Percentiles rank a stretch among this genome's conserved stretches.
Conservation (phyloP, 2,329 filamentous ascomycete species). For the Hortaea werneckii region DNA sequence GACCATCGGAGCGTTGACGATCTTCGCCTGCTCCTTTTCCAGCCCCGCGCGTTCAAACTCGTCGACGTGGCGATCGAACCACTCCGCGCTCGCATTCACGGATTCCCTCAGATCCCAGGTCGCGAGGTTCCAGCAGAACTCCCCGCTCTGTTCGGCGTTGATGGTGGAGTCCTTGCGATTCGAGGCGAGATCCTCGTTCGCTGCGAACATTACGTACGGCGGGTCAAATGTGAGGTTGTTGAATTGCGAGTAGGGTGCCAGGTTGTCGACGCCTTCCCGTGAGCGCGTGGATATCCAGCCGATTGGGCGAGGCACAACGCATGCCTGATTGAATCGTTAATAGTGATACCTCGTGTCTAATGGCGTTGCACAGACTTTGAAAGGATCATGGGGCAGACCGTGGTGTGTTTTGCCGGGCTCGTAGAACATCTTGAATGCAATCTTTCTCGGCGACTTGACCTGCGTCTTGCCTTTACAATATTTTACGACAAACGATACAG, state of each 20-base stretch:
- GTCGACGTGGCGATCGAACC: constrained; percentile 40
- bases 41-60: constrained; percentile 45
- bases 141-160: constrained; percentile 47
- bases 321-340: constrained; percentile 30
- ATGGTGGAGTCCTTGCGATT: constrained; percentile 47
- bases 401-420: constrained; percentile 44
- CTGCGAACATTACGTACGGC: constrained; percentile 52
- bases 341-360: not conserved
- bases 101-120: constrained; percentile 46
- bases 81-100: constrained; percentile 47
- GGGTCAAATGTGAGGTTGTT: constrained; percentile 55
- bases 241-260: constrained; percentile 53
- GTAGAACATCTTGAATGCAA: constrained; percentile 36
- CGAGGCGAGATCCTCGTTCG: constrained; percentile 42
- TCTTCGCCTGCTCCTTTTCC: constrained; percentile 35
- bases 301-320: constrained; percentile 52
- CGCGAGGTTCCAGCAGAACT: constrained; percentile 51
- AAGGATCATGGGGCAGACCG: constrained; percentile 44
- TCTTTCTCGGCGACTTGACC: not conserved
- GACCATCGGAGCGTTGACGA: constrained; percentile 43
- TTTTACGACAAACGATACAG: too few species aligned
- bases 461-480: too few species aligned
- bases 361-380: constrained; percentile 35
- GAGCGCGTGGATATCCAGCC: constrained; percentile 53
- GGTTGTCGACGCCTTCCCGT: constrained; percentile 39